Conservation (phyloP, 2,329 filamentous ascomycete species). For the Berkeleyomyces rouxiae region DNA sequence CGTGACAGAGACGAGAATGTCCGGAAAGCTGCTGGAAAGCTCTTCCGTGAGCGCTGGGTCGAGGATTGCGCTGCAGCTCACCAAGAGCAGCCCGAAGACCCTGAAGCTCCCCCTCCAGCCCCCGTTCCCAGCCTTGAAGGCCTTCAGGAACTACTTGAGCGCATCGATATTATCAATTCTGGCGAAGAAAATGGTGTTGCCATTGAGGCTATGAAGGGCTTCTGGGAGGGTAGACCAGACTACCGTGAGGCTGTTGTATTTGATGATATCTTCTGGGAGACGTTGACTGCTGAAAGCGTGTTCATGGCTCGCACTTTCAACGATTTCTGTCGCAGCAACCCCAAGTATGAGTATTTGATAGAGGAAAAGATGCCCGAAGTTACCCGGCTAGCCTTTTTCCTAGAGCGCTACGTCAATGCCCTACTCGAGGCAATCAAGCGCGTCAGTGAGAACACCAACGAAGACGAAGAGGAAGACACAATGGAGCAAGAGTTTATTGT, state of each 20-base stretch:
- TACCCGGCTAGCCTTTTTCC: slow-evolving; percentile 71
- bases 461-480: slow-evolving; percentile 63
- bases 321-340: slow-evolving; percentile 67
- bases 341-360: slow-evolving; percentile 54
- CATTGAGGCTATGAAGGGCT: slow-evolving; percentile 83
- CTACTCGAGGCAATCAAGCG: slow-evolving; percentile 48
- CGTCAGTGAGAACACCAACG: slow-evolving; percentile 36
- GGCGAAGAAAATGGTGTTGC: slow-evolving; percentile 81
- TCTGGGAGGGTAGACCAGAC: slow-evolving; percentile 85
- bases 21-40: slow-evolving; percentile 70
- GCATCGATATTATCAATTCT: slow-evolving; percentile 83
- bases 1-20: slow-evolving; percentile 90
- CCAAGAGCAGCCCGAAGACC: slow-evolving; percentile 41
- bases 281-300: slow-evolving; percentile 65
- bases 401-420: slow-evolving; percentile 62
- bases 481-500: slow-evolving; percentile 90
- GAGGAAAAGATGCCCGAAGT: slow-evolving; percentile 95
- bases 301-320: slow-evolving; percentile 91
- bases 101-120: slow-evolving; percentile 30
- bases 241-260: slow-evolving; percentile 59
- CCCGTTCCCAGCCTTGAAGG: slow-evolving; percentile 57
- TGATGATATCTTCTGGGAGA: slow-evolving; percentile 63
- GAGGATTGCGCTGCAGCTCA: slow-evolving; percentile 70
- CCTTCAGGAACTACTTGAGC: slow-evolving; percentile 75
- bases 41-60: slow-evolving; percentile 95